Percentiles rank a stretch among this genome's conserved stretches.
phyloP scores from a whole-genome alignment of 495 filamentous ascomycete genomes.

The Penicillium waksmanii region DNA sequence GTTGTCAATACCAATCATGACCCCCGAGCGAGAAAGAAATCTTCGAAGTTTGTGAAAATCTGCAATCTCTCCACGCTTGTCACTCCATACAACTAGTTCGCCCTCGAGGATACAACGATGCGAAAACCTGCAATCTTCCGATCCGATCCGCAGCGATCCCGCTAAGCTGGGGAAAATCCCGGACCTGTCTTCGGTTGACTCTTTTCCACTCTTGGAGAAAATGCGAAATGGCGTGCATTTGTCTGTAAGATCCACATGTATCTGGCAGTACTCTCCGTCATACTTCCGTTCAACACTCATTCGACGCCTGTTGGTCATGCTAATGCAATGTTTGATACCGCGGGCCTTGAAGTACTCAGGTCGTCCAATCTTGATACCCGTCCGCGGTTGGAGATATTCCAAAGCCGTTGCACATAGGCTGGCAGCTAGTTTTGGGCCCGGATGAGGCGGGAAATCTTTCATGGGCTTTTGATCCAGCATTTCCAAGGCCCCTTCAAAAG shows the following conservation, averaged over 20 bases:
- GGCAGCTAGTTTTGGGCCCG: slow-evolving; percentile 39
- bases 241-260: slow-evolving; percentile 74
- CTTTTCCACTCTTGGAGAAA: slow-evolving; percentile 90
- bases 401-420: slow-evolving; percentile 43
- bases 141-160: slow-evolving; percentile 61
- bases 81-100: slow-evolving; percentile 78
- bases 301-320: slow-evolving; percentile 57
- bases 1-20: slow-evolving; percentile 64
- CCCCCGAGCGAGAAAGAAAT: slow-evolving; percentile 74
- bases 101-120: slow-evolving; percentile 77
- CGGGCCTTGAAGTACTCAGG: slow-evolving; percentile 74
- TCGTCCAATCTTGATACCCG: slow-evolving; percentile 76
- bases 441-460: slow-evolving; percentile 41
- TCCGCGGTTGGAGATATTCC: slow-evolving; percentile 58
- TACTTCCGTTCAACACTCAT: slow-evolving; percentile 84
- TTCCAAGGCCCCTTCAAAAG: slow-evolving; percentile 54
- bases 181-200: slow-evolving; percentile 73
- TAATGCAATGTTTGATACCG: slow-evolving; percentile 72
- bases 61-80: slow-evolving; percentile 60
- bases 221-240: slow-evolving; percentile 65
- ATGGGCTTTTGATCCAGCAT: slow-evolving; percentile 49
- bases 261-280: slow-evolving; percentile 87
- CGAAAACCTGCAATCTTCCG: slow-evolving; percentile 57
- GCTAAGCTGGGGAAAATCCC: slow-evolving; percentile 57
- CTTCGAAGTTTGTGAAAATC: slow-evolving; percentile 81